Percentiles rank a stretch among this genome's conserved stretches.
Evolutionary conservation across 2,329 filamentous ascomycete species (phyloP).

Genomic region (Aspergillus chevalieri): DNA sequence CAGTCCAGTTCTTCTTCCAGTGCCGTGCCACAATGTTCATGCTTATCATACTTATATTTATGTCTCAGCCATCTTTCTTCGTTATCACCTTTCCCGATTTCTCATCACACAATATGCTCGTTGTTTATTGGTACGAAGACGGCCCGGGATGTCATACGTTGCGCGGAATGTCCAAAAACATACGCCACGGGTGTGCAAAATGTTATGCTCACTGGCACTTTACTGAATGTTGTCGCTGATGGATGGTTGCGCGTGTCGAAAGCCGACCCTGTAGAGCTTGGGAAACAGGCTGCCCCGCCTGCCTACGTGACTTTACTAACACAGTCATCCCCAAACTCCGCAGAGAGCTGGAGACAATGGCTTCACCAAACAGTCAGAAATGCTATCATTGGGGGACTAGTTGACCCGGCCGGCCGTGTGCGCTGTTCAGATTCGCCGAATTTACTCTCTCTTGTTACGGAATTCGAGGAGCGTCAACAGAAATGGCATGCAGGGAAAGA

Average conservation of each 20-base stretch:
- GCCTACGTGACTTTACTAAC: conserved; percentile 23
- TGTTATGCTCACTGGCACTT: conserved; percentile 41
- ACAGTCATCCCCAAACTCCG: conserved; percentile 20
- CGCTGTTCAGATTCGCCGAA: conserved; percentile 28
- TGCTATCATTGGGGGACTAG: conserved; percentile 28
- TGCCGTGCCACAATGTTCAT: conserved; percentile 26
- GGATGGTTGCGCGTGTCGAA: conserved; percentile 38
- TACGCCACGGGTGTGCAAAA: conserved; percentile 41
- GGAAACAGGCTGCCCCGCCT: conserved; percentile 27
- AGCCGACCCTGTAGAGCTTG: conserved; percentile 31
- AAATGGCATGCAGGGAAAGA: conserved; percentile 30
- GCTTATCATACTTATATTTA: conserved; percentile 39
- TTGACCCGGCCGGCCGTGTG: conserved; percentile 16
- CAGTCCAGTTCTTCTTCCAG: conserved; percentile 18
- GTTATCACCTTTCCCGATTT: conserved; percentile 38
- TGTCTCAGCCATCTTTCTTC: conserved; percentile 38
- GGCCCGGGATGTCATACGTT: conserved; percentile 37
- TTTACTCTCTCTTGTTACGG: conserved; percentile 33
- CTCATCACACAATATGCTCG: conserved; percentile 38
- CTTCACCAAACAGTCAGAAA: conserved; percentile 31
- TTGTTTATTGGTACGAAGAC: conserved; percentile 39
- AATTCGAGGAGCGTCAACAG: conserved; percentile 39
- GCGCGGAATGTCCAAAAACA: conserved; percentile 34
- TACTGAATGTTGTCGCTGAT: conserved; percentile 41
- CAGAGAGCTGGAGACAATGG: conserved; percentile 32